Base-by-base conservation (phyloP, 139 green algal genomes). In the Picochlorum sp. region DNA sequence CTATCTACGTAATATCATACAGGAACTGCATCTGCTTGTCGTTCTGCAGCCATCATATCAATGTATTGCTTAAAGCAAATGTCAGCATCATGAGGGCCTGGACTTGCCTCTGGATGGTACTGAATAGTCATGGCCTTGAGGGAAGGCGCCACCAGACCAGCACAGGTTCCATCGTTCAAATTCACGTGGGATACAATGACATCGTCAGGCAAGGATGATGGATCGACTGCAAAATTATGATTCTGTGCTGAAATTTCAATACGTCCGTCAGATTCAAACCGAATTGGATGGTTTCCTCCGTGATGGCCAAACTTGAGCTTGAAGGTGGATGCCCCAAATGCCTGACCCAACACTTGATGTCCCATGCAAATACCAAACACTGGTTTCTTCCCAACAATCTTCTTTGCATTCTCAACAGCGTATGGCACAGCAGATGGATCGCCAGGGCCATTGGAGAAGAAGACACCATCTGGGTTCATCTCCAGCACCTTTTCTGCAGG, bases 361-460 rank as follows among this genome's bases (percentile, higher is more conserved):
- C 94, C 94, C 94, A 99, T 99, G 89, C 94, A 99, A 74, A 99
- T 99, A 70, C 94, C 94, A 78, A 99, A 97, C 65, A 95, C 83
- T 7, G 94, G 94, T 78, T 94, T 89, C 85, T 97, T 85, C 59
- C 94, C 94, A 47, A 99, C 67, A 59, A 98, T 83, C 41, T 74
- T 8, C 78, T 90, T 91, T 8, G 87, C 86, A 68, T 90, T 96
- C 13, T 97, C 88, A 62, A 99, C 94, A 7, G 92, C 92, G 63
- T 98, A 98, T 6, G 94, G 94, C 18, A 95, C 91, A 1, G 94
- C 94, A 5, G 83, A 95, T 14, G 94, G 94, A 71, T 99, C 94
- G 31, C 94, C 94, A 6, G 89, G 90, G 54, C 90, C 90, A 70
- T 96, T 96, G 78, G 70, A 89, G 83, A 98, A 95, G 83, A 99